Evolutionary conservation across 2,329 filamentous ascomycete genomes (phyloP).

Genomic region (Aspergillus sp.): DNA sequence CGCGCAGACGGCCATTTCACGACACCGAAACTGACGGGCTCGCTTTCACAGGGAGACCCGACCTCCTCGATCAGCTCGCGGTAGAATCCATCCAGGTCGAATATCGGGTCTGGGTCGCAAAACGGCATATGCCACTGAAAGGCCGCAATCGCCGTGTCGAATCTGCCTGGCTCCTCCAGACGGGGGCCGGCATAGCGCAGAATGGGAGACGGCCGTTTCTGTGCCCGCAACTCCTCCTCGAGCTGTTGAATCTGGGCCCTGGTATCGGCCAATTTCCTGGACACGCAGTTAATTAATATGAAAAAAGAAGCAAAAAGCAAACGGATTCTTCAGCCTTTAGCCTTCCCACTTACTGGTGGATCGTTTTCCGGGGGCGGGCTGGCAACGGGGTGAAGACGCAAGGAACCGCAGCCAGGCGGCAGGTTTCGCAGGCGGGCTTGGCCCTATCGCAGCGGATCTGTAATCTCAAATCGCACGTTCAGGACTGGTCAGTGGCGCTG

Average conservation of each 20-base stretch:
- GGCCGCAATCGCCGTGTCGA: not conserved
- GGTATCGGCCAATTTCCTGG: constrained; percentile 21
- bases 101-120: not conserved
- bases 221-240: not conserved
- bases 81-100: not conserved
- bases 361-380: constrained; percentile 17
- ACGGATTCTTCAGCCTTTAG: too few relatives aligned
- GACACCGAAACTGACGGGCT: not conserved
- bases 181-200: not conserved
- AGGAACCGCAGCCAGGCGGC: constrained; percentile 19
- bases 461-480: too few relatives aligned
- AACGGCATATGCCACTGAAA: constrained; percentile 1
- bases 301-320: too few relatives aligned
- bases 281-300: too few relatives aligned
- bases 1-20: constrained; percentile 17
- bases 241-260: constrained; percentile 15
- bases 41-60: not conserved
- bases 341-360: constrained; percentile 22
- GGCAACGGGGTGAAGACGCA: constrained; percentile 22
- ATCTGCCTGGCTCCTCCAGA: not conserved
- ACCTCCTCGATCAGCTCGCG: not conserved
- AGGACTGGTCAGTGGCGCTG: not conserved
- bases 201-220: not conserved
- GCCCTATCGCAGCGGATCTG: constrained; percentile 29
- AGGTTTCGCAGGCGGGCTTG: constrained; percentile 28